Evolutionary conservation across 225 moss, liverwort and hornwort species (phyloP).

Genomic region (Asterella californica): DNA sequence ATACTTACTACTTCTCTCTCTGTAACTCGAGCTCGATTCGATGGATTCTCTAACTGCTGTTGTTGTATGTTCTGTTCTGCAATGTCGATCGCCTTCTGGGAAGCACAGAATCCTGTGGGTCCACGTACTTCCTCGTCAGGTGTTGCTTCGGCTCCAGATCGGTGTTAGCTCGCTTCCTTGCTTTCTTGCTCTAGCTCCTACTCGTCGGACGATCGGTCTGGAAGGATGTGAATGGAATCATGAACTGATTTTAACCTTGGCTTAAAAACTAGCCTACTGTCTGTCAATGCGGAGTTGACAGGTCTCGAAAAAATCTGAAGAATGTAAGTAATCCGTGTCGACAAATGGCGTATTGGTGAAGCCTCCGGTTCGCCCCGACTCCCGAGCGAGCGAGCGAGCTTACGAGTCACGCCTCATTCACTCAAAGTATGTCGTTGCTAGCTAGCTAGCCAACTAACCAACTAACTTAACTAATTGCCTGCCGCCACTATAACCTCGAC

Average conservation of each 20-base stretch:
- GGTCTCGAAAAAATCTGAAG: neutral
- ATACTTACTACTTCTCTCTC: neutral
- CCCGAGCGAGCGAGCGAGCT: neutral
- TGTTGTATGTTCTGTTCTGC: neutral
- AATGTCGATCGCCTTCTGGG: neutral
- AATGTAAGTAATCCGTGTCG: neutral
- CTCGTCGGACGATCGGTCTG: neutral
- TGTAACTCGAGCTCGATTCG: neutral
- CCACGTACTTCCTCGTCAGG: neutral
- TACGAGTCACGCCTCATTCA: neutral
- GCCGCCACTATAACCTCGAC: neutral
- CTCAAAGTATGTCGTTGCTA: neutral
- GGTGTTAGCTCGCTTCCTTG: neutral
- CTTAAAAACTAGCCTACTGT: neutral
- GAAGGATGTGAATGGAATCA: neutral
- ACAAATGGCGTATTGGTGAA: neutral
- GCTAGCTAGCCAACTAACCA: neutral
- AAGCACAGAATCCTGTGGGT: neutral
- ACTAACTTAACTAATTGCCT: neutral
- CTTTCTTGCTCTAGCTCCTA: neutral
- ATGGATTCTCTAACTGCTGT: neutral
- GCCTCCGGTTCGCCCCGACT: neutral
- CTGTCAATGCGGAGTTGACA: conserved; percentile 9
- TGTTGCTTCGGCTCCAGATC: neutral
- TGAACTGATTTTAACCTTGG: neutral